Conservation (phyloP, 2,329 filamentous ascomycete species). For the Zasmidium cellare region DNA sequence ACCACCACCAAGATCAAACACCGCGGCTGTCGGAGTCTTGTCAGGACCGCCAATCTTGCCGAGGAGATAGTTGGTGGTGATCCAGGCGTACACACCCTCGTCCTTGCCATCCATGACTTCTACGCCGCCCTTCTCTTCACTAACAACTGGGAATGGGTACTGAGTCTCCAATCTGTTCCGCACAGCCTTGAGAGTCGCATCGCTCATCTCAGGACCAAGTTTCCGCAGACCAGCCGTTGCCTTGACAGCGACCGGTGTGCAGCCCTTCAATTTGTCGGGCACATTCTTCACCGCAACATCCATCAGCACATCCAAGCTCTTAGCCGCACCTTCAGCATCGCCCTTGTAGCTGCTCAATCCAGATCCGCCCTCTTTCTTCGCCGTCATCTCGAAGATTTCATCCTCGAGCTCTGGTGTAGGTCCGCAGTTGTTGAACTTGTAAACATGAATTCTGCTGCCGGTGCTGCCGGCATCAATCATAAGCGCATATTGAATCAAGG, state of each 20-base stretch:
- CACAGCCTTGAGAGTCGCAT: slow-evolving; percentile 83
- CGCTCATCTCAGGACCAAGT: slow-evolving; percentile 76
- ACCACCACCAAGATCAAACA: slow-evolving; percentile 92
- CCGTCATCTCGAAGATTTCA: slow-evolving; percentile 92
- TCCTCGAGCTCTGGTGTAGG: slow-evolving; percentile 89
- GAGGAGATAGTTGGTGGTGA: slow-evolving; percentile 96
- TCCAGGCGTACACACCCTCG: slow-evolving; percentile 98
- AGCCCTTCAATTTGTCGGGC: slow-evolving; percentile 85
- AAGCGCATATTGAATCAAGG: slow-evolving; percentile 92
- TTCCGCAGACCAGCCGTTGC: slow-evolving; percentile 91
- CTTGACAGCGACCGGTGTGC: slow-evolving; percentile 95
- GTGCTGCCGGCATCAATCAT: slow-evolving; percentile 99
- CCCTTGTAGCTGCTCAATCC: slow-evolving; percentile 82
- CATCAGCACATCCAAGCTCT: slow-evolving; percentile 85
- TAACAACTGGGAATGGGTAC: slow-evolving; percentile 94
- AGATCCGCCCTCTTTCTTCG: slow-evolving; percentile 75
- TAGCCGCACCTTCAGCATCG: slow-evolving; percentile 83
- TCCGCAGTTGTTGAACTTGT: slow-evolving; percentile 99
- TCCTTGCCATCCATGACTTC: slow-evolving; percentile 97
- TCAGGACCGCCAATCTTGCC: slow-evolving; percentile 96
- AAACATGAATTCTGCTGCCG: slow-evolving; percentile 96
- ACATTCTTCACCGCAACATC: slow-evolving; percentile 81
- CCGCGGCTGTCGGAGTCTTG: slow-evolving; percentile 83
- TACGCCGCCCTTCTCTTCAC: slow-evolving; percentile 80
- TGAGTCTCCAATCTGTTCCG: slow-evolving; percentile 78